Base-by-base conservation (phyloP, 73 alveolate genomes). In the Effrenium voratum region DNA sequence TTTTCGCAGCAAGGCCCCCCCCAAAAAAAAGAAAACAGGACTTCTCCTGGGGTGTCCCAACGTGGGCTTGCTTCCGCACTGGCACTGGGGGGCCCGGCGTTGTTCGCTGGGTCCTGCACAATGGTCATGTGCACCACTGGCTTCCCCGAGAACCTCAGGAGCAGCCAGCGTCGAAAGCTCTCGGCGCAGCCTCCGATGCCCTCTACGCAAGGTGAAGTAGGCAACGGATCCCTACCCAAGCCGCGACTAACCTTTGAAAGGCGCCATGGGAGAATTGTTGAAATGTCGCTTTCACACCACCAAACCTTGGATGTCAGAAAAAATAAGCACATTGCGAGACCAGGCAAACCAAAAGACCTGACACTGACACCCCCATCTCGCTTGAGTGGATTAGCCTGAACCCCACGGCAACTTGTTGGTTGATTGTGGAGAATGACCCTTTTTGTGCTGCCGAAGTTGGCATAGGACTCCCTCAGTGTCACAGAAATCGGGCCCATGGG, bases 91-190 rank as follows among this genome's bases (percentile, higher is more conserved):
- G 28, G 19, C 66, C 66, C 46, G 40, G 43, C 87, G 57, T 76
- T 16, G 86, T 90, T 90, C 47, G 96, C 96, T 5, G 96, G 96
- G 68, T 90, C 96, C 52, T 90, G 87, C 22, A 90, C 73, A 55
- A 90, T 90, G 45, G 87, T 90, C 96, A 90, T 90, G 73, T 90
- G 87, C 75, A 90, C 96, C 50, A 90, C 86, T 8, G 96, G 96
- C 96, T 90, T 90, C 43, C 96, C 96, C 4, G 96, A 90, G 22
- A 90, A 90, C 96, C 96, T 90, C 75, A n/a, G 52, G 16, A 6
- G n/a, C n/a, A n/a, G n/a, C n/a, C n/a, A n/a, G n/a, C n/a, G n/a
- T n/a, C n/a, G n/a, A n/a, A n/a, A n/a, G n/a, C n/a, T n/a, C n/a
- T n/a, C n/a, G n/a, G n/a, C n/a, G n/a, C n/a, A n/a, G n/a, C n/a